These are phyloP conservation scores for Millerozyma acaciae DNA, from an alignment of 805 yeast genomes.

Conservation along the genomic window DNA sequence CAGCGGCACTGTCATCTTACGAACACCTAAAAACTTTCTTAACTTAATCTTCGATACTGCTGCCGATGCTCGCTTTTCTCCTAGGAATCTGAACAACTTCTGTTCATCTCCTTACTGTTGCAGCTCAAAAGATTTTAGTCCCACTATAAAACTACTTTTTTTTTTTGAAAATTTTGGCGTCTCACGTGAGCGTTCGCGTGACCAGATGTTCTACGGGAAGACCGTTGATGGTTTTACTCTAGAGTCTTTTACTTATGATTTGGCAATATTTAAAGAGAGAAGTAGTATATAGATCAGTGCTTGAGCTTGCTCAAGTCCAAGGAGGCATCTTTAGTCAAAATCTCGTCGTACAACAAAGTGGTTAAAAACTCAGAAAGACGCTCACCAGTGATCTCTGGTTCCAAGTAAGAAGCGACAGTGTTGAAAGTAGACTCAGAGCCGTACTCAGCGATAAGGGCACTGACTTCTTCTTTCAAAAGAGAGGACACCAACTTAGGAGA, in stretches of 20 bases:
- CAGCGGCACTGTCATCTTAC: slow-evolving; percentile 2
- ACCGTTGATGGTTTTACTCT: too few relatives aligned
- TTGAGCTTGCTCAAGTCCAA: slow-evolving; percentile 10
- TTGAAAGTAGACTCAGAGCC: slow-evolving; percentile 11
- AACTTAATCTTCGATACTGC: slow-evolving; percentile 2
- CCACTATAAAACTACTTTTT: too few relatives aligned
- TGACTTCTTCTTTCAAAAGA: slow-evolving; percentile 13
- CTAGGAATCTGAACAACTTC: too few relatives aligned
- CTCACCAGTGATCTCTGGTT: slow-evolving; percentile 17
- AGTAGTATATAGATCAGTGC: too few relatives aligned
- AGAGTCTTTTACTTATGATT: too few relatives aligned
- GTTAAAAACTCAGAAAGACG: slow-evolving; percentile 16
- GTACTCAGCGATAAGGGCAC: slow-evolving; percentile 6
- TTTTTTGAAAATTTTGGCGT: too few relatives aligned
- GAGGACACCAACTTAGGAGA: slow-evolving; percentile 12
- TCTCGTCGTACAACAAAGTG: slow-evolving; percentile 18
- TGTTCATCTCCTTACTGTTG: too few relatives aligned
- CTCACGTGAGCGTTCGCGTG: too few relatives aligned
- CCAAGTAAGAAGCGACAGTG: slow-evolving; percentile 14
- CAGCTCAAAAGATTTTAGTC: too few relatives aligned
- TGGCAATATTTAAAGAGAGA: too few relatives aligned
- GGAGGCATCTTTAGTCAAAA: slow-evolving; percentile 11
- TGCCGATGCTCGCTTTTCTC: too few relatives aligned
- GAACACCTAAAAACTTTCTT: not conserved
- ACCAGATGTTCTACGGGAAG: too few relatives aligned